Base-by-base conservation (phyloP, 2,329 filamentous ascomycete species). In the Fusarium pseudoanthophilum region DNA sequence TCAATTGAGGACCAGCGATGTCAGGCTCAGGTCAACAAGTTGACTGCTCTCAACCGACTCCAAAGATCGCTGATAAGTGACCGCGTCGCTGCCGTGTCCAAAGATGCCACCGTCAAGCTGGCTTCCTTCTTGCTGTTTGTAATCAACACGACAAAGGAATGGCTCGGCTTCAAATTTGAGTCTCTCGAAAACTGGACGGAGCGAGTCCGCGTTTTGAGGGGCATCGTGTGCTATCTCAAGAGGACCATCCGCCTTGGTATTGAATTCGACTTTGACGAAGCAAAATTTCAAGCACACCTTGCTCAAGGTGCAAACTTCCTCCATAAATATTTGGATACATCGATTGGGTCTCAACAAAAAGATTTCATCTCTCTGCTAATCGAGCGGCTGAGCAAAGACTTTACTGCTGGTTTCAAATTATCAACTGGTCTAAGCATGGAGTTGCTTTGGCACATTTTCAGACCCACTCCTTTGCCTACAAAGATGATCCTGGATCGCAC, bases 391-490 rank as follows among this genome's bases (percentile, higher is more conserved):
- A 82, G 87, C 48, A 83, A 83, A 43, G 86, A 87, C 56, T 95
- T 97, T 78, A 87, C 89, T 30, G 87, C 89, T 21, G 91, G 90
- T 4, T 95, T 95, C 83, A 90, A 90, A 62, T 83, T 97, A 20
- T 90, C 86, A 0, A 95, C 92, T 5, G 95, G 94, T 1, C 84
- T 95, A 18, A 92, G 90, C 73, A 96, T 97, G 93, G 93, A 96
- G 78, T 80, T 84, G 14, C 86, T 97, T 10, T 97, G 95, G 95
- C 88, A 89, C 46, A 78, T 85, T 4, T 89, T 97, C 77, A 89
- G 92, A 60, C 93, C 95, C 1, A 80, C 84, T 16, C 86, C 90
- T 9, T 84, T 91, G 28, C 81, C 85, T 4, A 85, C 85, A 24
- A 79, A 83, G 30, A 76, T 78, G 8, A 82, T 85, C 0, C 81